These are phyloP conservation scores for Orobanche coerulescens DNA, from an alignment of 257 asterid species.

Conservation along the genomic window DNA sequence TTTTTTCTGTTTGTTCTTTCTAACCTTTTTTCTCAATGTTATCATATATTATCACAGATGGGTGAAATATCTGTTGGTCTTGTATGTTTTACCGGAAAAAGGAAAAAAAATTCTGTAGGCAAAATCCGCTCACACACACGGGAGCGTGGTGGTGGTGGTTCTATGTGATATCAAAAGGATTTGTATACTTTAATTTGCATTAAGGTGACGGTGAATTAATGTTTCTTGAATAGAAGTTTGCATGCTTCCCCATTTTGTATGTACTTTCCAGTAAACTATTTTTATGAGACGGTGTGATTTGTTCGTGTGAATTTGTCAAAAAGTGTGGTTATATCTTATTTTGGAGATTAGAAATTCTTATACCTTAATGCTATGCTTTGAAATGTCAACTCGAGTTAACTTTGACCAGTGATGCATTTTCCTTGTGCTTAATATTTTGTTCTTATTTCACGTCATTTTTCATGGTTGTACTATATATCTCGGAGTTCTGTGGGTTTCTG, in stretches of 20 bases:
- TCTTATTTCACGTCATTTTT: neutral
- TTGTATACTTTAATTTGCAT: too few species aligned
- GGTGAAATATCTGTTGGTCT: neutral
- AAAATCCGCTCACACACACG: too few species aligned
- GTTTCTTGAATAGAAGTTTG: neutral
- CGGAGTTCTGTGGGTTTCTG: too few species aligned
- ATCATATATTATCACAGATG: neutral
- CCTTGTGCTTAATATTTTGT: neutral
- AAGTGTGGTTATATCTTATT: neutral
- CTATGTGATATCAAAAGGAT: too few species aligned
- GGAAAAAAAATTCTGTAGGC: too few species aligned
- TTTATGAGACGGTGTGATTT: neutral
- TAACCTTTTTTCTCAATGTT: neutral
- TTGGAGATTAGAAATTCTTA: conserved; percentile 2
- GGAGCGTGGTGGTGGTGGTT: too few species aligned
- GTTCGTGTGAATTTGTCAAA: neutral
- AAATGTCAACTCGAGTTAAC: neutral
- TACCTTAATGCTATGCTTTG: neutral
- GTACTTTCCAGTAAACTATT: neutral
- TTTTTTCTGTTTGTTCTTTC: conserved; percentile 12
- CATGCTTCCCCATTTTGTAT: neutral
- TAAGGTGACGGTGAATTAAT: too few species aligned
- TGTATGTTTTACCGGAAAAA: conserved; percentile 9
- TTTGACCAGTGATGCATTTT: neutral
- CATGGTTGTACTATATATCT: conserved; percentile 6